Evolutionary conservation across 2,329 filamentous ascomycete genomes (phyloP), one percentile per base, ranked within the genome.

Genomic region (Colletotrichum cuscutae): DNA sequence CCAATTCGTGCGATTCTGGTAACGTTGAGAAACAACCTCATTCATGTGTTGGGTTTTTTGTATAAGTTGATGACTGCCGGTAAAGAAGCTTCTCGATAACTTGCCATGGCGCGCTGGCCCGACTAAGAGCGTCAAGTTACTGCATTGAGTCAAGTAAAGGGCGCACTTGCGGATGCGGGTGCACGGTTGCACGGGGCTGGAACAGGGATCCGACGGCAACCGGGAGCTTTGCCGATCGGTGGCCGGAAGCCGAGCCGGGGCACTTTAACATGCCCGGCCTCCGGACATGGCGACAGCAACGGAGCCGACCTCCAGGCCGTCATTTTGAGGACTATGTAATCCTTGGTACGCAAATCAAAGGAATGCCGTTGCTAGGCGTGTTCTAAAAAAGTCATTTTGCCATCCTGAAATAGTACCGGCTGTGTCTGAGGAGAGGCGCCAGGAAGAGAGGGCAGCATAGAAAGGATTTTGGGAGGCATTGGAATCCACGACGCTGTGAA

Each of bases 251-350:
- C 42, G 19, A 49, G 7, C 42, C 42, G 42, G 42, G 4, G 42
- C 19, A 49, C 2, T 3, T 11, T 8, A 49, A 8, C 19, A 49
- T 49, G 42, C 42, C 42, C 42, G 42, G 19, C 42, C 42, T 49
- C 42, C 42, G 42, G 42, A 49, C 42, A 49, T 5, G 15, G 1
- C 42, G 42, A 49, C 42, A 9, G 4, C 42, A 9, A 49, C 42
- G 19, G 8, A n/a, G 19, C 42, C 19, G 19, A 9, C 42, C 7
- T 11, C 7, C 19, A 3, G 42, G 19, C 42, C 42, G 7, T 49
- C 19, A 2, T 22, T 3, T n/a, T 22, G 42, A 3, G 19, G 1
- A n/a, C 0, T n/a, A 5, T 5, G 1, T 3, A 22, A 22, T n/a
- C 3, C 8, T 22, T 11, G 7, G 42, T n/a, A 8, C 2, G 19